Evolutionary conservation across 305 asterid species (phyloP), one percentile per base, ranked within the genome.

Genomic region (Fraxinus sp.): DNA sequence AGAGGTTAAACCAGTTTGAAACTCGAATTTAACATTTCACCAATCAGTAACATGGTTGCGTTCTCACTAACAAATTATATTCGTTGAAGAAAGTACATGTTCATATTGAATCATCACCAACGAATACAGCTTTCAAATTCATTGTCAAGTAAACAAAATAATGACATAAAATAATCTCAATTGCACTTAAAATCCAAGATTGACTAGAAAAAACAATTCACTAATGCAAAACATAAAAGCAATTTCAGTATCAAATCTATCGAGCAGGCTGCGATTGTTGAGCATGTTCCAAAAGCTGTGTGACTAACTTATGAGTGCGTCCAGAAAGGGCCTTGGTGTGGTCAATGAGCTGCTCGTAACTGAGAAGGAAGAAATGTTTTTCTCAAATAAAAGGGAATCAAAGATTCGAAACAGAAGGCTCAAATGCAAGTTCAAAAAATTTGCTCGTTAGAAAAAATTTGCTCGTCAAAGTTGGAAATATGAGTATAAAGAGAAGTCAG

Each of bases 331-430:
- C 93, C 74, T 97, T 97, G 18, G 97, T 93, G 86, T 91, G 94
- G 79, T 91, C 94, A 16, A 91, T 88, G 55, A 97, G 97, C 87
- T 94, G 99, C 91, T 97, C 98, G 22, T 97, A 94, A 87, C 99
- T 97, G 95, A 52, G 35, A 72, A 74, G 22, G 26, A 30, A 68
- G 72, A 83, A 84, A 26, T 72, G 18, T 80, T 87, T 30, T 13
- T 41, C 37, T 76, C 64, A 80, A 62, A 64, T 85, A 88, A 36
- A 83, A 86, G 77, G 62, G 26, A 78, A 46, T 3, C 20, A 26
- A 35, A 16, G 0, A 32, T 4, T 5, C 7, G 20, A 49, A n/a
- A 35, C 24, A 5, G 52, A 5, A 59, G 16, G 30, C 24, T 46
- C 49, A 62, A 68, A 68, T 55, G 28, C 2, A 13, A 68, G 74